Conservation (phyloP, 345 rosid genomes). For the Salix viminalis region DNA sequence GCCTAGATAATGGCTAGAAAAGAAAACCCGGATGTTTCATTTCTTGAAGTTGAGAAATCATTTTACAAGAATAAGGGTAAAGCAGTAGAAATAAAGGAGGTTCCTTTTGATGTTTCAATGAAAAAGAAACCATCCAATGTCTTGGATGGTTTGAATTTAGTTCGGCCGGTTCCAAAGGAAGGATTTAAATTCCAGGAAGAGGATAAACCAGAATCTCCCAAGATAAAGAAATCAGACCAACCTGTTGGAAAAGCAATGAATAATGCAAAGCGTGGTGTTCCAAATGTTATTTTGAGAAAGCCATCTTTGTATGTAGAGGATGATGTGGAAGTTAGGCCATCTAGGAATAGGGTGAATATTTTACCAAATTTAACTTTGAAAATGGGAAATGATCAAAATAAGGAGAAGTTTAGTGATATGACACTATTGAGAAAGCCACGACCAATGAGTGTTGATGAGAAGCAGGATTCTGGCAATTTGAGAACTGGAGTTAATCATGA, state of each 20-base stretch:
- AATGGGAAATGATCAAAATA: constrained; percentile 47
- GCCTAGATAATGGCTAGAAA: constrained; percentile 73
- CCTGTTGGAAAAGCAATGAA: constrained; percentile 35
- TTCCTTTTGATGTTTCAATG: constrained; percentile 63
- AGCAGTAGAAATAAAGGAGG: constrained; percentile 43
- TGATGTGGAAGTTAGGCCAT: constrained; percentile 49
- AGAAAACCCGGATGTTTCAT: constrained; percentile 71
- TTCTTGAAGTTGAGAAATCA: constrained; percentile 66
- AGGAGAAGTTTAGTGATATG: constrained; percentile 78
- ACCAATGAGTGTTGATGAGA: constrained; percentile 23
- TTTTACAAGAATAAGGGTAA: constrained; percentile 78
- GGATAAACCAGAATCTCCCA: constrained; percentile 29
- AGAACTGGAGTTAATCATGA: constrained; percentile 6
- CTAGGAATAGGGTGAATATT: constrained; percentile 45
- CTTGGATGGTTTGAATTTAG: constrained; percentile 57
- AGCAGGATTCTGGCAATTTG: constrained; percentile 17
- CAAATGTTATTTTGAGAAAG: constrained; percentile 83
- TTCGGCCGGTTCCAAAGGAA: constrained; percentile 62
- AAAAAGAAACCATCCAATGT: constrained; percentile 33
- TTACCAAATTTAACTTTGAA: constrained; percentile 62
- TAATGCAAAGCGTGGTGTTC: constrained; percentile 45
- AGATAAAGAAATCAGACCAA: constrained; percentile 41
- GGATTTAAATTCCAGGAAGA: constrained; percentile 55
- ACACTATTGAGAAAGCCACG: constrained; percentile 65
- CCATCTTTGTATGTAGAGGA: constrained; percentile 52